Percentiles rank a stretch among this genome's conserved stretches.
Conservation (phyloP, 768 basidiomycete genomes). For the Leccinum imitatum region DNA sequence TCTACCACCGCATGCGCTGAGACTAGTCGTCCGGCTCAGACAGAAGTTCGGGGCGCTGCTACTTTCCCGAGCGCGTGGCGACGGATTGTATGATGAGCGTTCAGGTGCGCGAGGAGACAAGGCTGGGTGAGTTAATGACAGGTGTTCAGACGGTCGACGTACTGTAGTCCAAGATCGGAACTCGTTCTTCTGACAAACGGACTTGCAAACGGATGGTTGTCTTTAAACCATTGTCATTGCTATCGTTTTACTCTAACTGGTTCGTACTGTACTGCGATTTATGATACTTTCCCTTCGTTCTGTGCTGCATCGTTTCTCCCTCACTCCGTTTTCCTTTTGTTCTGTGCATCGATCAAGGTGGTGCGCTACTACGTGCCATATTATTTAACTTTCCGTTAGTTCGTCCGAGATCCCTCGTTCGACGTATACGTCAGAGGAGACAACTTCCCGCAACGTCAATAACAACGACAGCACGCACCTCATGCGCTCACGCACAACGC, state of each 20-base stretch:
- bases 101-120: not conserved
- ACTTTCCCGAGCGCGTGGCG: conserved; percentile 8
- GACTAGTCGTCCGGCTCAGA: conserved; percentile 3
- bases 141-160: not conserved
- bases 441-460: too few species aligned
- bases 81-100: conserved; percentile 10
- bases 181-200: not conserved
- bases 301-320: too few species aligned
- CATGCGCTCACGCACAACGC: too few species aligned
- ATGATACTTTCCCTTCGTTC: not conserved
- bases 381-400: too few species aligned
- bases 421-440: too few species aligned
- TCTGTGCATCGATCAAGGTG: too few species aligned
- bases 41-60: conserved; percentile 12
- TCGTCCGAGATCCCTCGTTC: too few species aligned
- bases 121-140: conserved; percentile 1
- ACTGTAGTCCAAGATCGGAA: not conserved
- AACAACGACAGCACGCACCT: too few species aligned
- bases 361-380: too few species aligned
- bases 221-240: not conserved
- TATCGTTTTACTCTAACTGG: not conserved
- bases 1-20: not conserved
- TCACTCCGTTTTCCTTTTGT: too few species aligned
- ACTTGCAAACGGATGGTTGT: not conserved
- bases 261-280: not conserved